Percentiles rank a stretch among this genome's conserved stretches.
Conservation (phyloP, 2,329 filamentous ascomycete species). For the Aurifilum marmelostoma region DNA sequence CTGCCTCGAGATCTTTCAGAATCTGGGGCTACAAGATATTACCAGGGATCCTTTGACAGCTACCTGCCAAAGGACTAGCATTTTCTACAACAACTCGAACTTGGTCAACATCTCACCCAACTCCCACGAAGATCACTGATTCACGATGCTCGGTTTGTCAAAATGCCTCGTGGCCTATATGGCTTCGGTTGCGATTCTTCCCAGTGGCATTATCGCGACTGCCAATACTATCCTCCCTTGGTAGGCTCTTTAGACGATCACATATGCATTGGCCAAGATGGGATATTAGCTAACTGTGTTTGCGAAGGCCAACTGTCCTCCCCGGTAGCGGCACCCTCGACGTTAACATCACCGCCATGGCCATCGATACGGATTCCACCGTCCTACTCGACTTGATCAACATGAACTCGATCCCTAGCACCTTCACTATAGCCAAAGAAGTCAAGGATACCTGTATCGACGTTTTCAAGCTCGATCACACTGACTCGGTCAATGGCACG, state of each 20-base stretch:
- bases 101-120: background rate
- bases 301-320: background rate
- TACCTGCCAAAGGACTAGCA: background rate
- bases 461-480: background rate
- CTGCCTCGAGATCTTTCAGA: too few species aligned
- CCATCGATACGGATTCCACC: background rate
- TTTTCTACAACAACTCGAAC: background rate
- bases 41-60: too few species aligned
- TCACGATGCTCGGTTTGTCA: background rate
- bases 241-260: background rate
- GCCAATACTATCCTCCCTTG: background rate
- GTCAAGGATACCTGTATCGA: background rate
- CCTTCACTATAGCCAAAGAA: background rate
- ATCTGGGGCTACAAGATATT: too few species aligned
- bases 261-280: too few species aligned
- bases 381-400: constrained; percentile 2
- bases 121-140: background rate
- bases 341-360: constrained; percentile 7
- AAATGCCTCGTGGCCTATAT: background rate
- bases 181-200: background rate
- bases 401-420: background rate
- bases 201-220: background rate
- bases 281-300: background rate
- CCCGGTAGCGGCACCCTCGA: background rate
- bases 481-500: background rate